A percentile compares a stretch with the other conserved stretches of the same genome.
Conservation (phyloP, 495 filamentous ascomycete species). For the Podospora conica region DNA sequence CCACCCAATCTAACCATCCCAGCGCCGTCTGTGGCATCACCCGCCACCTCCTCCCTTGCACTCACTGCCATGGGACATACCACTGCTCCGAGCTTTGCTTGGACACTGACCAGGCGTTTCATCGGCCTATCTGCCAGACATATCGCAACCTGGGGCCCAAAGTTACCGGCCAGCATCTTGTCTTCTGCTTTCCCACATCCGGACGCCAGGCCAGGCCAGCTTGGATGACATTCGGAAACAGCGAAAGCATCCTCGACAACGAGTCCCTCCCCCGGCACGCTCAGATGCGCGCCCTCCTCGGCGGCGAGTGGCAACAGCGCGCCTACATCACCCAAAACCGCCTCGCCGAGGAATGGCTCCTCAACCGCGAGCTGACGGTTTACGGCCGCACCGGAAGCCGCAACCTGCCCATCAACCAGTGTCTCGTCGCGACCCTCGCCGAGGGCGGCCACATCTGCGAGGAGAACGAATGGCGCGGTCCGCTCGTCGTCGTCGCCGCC, state of each 20-base stretch:
- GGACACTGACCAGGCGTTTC: background rate
- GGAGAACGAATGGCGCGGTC: background rate
- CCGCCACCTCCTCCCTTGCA: background rate
- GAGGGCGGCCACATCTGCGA: background rate
- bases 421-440: background rate
- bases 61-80: background rate
- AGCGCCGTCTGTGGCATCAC: background rate
- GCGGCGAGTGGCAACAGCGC: background rate
- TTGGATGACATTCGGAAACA: background rate
- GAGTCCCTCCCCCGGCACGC: background rate
- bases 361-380: background rate
- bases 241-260: background rate
- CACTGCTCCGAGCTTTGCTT: background rate
- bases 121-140: background rate
- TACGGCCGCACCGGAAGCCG: background rate
- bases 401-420: background rate
- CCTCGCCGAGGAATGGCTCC: background rate
- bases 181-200: background rate
- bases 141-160: background rate
- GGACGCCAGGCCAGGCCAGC: background rate
- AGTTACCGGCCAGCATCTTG: background rate
- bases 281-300: background rate
- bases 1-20: too few relatives aligned
- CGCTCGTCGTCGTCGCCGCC: background rate
- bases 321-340: background rate